phyloP scores from a whole-genome alignment of 495 filamentous ascomycete species.

The Corynascus novoguineensis region DNA sequence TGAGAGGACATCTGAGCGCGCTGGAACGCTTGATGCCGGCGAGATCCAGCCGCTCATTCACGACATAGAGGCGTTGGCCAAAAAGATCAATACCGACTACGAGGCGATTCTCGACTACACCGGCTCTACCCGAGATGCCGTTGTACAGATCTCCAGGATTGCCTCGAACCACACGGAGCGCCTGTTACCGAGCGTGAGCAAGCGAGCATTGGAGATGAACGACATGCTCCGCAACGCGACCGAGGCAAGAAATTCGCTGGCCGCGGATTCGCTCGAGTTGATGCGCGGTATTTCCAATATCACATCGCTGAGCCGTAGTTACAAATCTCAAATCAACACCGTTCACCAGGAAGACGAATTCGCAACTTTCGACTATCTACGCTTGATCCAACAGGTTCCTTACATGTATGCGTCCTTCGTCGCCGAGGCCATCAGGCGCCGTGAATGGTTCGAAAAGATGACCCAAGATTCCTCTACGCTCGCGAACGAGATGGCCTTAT shows the following conservation, averaged over 20 bases:
- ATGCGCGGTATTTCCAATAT: slow-evolving; percentile 77
- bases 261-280: slow-evolving; percentile 55
- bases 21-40: slow-evolving; percentile 33
- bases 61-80: slow-evolving; percentile 79
- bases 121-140: slow-evolving; percentile 63
- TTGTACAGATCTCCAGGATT: slow-evolving; percentile 77
- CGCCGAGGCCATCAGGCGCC: slow-evolving; percentile 75
- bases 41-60: slow-evolving; percentile 56
- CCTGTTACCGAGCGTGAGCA: slow-evolving; percentile 72
- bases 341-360: slow-evolving; percentile 65
- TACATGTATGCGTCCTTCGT: slow-evolving; percentile 83
- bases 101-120: slow-evolving; percentile 68
- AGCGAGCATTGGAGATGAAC: slow-evolving; percentile 69
- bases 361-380: slow-evolving; percentile 69
- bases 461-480: slow-evolving; percentile 74
- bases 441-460: slow-evolving; percentile 88
- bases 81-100: slow-evolving; percentile 82
- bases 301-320: slow-evolving; percentile 62
- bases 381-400: slow-evolving; percentile 71
- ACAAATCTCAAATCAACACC: slow-evolving; percentile 62
- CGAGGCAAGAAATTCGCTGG: slow-evolving; percentile 53
- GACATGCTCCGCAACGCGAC: slow-evolving; percentile 62
- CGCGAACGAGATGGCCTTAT: slow-evolving; percentile 83
- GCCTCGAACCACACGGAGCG: slow-evolving; percentile 81
- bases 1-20: slow-evolving; percentile 44